Base-by-base conservation (phyloP, 2,329 filamentous ascomycete species). In the Penicillium oxalicum region DNA sequence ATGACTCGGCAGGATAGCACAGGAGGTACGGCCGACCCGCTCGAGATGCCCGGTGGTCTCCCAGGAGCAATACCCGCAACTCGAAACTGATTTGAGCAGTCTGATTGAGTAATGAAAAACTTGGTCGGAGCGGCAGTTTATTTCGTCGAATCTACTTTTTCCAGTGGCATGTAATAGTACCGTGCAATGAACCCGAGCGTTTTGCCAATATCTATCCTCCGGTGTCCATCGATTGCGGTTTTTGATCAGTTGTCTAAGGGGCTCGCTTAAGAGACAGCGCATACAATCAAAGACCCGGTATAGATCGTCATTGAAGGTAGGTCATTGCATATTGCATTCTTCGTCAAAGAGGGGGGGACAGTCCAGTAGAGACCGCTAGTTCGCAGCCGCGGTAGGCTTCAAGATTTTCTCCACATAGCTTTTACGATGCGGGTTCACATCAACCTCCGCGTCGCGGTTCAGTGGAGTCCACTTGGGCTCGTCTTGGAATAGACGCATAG, bases 391-490 rank as follows among this genome's bases (percentile, higher is more conserved):
- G 48, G 64, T 40, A 41, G 58, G 40, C 34, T 53, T 55, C 32
- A 54, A 50, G 40, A 64, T 51, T 25, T 56, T 59, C 50, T 73
- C 66, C 32, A 95, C 74, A 63, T 98, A 98, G 42, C 82, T 80
- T 77, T 88, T 81, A 50, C 93, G 82, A 67, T 84, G 87, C 45
- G 78, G 72, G 71, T 97, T 98, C 51, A 68, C 68, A 66, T 97
- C 89, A 38, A 95, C 80, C 42, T 91, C 86, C 4, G 75, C 71
- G 5, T 80, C 82, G 48, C 93, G 82, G 74, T 95, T 95, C 58
- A 98, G 71, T 11, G 93, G 87, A 33, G 90, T 97, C 93, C 93
- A 98, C 73, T 97, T 96, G 32, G 93, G 93, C 72, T 97, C 91
- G 57, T 97, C 93, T 74, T 97, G 91, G 80, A 97, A 98, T 44